A percentile compares a stretch with the other conserved stretches of the same genome.
Evolutionary conservation across 2,329 filamentous ascomycete species (phyloP).

Genomic region (Alternaria sp.): DNA sequence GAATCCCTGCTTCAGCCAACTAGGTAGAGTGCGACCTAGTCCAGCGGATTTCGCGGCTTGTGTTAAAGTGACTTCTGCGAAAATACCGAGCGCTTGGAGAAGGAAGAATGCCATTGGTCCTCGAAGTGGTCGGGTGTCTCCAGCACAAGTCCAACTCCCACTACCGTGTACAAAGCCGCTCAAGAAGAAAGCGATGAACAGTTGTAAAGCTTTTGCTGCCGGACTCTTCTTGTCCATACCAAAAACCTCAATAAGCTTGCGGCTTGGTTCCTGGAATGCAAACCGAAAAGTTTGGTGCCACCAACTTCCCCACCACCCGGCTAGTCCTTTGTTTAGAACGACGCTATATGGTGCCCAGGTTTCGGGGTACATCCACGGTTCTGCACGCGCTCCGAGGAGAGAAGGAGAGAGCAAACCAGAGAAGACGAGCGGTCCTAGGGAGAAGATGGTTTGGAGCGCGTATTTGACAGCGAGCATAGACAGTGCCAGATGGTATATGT

Average conservation of each 20-base stretch:
- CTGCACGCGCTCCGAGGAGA: conserved; percentile 67
- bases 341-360: conserved; percentile 62
- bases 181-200: conserved; percentile 68
- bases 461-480: conserved; percentile 65
- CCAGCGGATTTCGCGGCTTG: conserved; percentile 46
- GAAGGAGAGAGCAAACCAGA: conserved; percentile 66
- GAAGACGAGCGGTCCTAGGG: conserved; percentile 68
- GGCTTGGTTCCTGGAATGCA: conserved; percentile 70
- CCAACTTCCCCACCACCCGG: conserved; percentile 83
- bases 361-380: conserved; percentile 70
- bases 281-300: conserved; percentile 93
- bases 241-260: conserved; percentile 53
- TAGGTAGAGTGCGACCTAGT: conserved; percentile 54
- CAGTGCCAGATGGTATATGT: conserved; percentile 65
- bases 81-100: conserved; percentile 72
- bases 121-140: conserved; percentile 58
- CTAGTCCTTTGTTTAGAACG: conserved; percentile 74
- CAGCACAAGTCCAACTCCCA: conserved; percentile 74
- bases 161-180: conserved; percentile 75
- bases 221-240: conserved; percentile 42
- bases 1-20: conserved; percentile 56
- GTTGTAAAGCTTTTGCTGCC: conserved; percentile 52
- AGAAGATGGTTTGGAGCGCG: conserved; percentile 69
- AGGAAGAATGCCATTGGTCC: conserved; percentile 74
- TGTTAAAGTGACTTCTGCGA: conserved; percentile 59